These are phyloP conservation scores for Aspergillus hiratsukae DNA, from an alignment of 2,329 filamentous ascomycete species.

Conservation along the genomic window DNA sequence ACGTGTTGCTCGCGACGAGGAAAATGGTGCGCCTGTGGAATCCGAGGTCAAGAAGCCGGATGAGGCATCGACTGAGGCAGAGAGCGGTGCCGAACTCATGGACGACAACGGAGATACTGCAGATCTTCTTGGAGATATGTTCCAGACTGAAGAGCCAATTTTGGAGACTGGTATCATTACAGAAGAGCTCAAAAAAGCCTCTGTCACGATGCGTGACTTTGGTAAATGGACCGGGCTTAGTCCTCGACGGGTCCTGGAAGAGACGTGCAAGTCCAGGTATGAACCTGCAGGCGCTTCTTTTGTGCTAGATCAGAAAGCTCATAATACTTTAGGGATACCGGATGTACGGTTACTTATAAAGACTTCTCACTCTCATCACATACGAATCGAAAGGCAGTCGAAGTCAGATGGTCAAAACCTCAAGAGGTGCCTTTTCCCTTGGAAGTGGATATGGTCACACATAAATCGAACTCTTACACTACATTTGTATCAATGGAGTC, in stretches of 20 bases:
- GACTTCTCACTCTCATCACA: constrained; percentile 69
- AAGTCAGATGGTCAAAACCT: constrained; percentile 72
- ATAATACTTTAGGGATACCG: constrained; percentile 56
- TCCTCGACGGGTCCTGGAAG: constrained; percentile 73
- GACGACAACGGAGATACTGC: constrained; percentile 35
- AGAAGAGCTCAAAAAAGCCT: constrained; percentile 18
- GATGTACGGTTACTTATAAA: constrained; percentile 62
- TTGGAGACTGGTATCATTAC: constrained; percentile 40
- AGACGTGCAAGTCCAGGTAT: constrained; percentile 77
- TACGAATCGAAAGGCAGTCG: constrained; percentile 69
- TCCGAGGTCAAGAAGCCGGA: constrained; percentile 44
- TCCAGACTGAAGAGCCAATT: constrained; percentile 43
- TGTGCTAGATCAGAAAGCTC: not conserved
- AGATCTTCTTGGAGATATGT: constrained; percentile 56
- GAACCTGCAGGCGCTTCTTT: constrained; percentile 1
- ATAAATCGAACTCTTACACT: constrained; percentile 42
- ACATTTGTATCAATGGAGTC: constrained; percentile 68
- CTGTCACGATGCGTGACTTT: constrained; percentile 70
- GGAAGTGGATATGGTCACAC: constrained; percentile 40
- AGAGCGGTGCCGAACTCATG: constrained; percentile 12
- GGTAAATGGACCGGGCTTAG: constrained; percentile 74
- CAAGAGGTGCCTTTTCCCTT: constrained; percentile 52
- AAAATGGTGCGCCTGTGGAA: constrained; percentile 37
- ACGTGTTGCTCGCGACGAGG: constrained; percentile 20
- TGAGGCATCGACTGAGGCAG: constrained; percentile 16